phyloP scores from a whole-genome alignment of 2,329 filamentous ascomycete genomes.

The Ceratocystiopsis minuta region DNA sequence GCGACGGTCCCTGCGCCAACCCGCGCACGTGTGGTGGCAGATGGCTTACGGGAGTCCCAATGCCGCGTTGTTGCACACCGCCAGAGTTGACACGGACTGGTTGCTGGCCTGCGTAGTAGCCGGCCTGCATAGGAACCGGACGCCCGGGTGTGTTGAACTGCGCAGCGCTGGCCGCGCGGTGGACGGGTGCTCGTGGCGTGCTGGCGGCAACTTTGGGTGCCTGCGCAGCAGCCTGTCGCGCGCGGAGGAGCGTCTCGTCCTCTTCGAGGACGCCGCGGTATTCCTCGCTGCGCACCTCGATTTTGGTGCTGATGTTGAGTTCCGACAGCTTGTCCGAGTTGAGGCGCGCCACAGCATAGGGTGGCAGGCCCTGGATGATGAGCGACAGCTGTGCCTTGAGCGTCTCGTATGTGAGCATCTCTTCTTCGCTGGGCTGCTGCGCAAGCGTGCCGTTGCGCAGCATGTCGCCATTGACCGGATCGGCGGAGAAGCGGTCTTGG shows the following conservation, averaged over 20 bases:
- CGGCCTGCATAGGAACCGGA: slow-evolving; percentile 20
- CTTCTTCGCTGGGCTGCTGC: slow-evolving; percentile 43
- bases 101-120: slow-evolving; percentile 20
- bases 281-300: slow-evolving; percentile 54
- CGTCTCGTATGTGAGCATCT: slow-evolving; percentile 46
- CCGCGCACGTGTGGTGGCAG: slow-evolving; percentile 11
- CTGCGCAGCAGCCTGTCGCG: slow-evolving; percentile 11
- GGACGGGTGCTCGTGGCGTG: slow-evolving; percentile 13
- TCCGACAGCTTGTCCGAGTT: slow-evolving; percentile 74
- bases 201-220: slow-evolving; percentile 2
- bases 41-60: not conserved
- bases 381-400: slow-evolving; percentile 58
- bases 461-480: slow-evolving; percentile 49
- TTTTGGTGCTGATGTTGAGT: slow-evolving; percentile 61
- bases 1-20: slow-evolving; percentile 16
- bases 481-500: slow-evolving; percentile 39
- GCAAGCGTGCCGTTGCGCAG: slow-evolving; percentile 46
- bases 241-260: slow-evolving; percentile 45
- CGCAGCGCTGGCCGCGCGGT: slow-evolving; percentile 18
- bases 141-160: slow-evolving; percentile 31
- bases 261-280: slow-evolving; percentile 71
- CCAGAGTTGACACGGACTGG: slow-evolving; percentile 26
- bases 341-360: slow-evolving; percentile 70
- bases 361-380: slow-evolving; percentile 59
- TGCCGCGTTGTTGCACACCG: slow-evolving; percentile 9